Percentiles rank a stretch among this genome's conserved stretches.
Conservation (phyloP, 2,329 filamentous ascomycete species). For the Colletotrichum acutatum region DNA sequence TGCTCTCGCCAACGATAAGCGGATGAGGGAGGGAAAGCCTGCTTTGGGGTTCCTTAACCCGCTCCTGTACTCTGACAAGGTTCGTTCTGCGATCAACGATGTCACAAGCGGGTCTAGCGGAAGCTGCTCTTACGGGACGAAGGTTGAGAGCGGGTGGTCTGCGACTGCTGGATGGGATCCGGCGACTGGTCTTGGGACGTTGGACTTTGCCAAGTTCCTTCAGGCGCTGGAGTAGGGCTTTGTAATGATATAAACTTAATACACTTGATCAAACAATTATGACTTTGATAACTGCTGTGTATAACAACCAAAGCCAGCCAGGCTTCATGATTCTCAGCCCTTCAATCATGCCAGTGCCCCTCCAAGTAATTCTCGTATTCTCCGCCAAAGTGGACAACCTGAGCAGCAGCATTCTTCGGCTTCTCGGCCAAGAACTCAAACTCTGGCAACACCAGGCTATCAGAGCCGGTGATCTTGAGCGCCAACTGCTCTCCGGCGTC, state of each 20-base stretch:
- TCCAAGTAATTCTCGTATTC: not conserved
- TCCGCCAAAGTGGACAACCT: constrained; percentile 3
- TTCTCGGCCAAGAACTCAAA: not conserved
- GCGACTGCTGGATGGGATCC: constrained; percentile 13
- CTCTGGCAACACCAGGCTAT: not conserved
- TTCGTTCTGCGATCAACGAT: constrained; percentile 2
- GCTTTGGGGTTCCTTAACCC: constrained; percentile 59
- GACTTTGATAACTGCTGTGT: no score
- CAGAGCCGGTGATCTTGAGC: not conserved
- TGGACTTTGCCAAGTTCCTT: constrained; percentile 17
- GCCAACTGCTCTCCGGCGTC: constrained; percentile 4
- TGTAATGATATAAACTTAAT: no score
- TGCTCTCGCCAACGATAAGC: constrained; percentile 55
- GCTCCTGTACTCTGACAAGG: constrained; percentile 45
- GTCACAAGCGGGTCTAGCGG: constrained; percentile 1
- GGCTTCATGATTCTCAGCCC: not conserved
- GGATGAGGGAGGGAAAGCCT: constrained; percentile 46
- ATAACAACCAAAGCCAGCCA: not conserved
- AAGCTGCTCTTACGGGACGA: not conserved
- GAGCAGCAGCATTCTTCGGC: not conserved
- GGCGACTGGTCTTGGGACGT: constrained; percentile 6
- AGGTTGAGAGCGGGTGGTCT: constrained; percentile 12
- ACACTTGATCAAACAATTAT: no score
- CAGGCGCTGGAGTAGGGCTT: not conserved
- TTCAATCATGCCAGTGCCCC: not conserved